phyloP scores from a whole-genome alignment of 495 filamentous ascomycete species.

The Hyaloscypha finlandica region DNA sequence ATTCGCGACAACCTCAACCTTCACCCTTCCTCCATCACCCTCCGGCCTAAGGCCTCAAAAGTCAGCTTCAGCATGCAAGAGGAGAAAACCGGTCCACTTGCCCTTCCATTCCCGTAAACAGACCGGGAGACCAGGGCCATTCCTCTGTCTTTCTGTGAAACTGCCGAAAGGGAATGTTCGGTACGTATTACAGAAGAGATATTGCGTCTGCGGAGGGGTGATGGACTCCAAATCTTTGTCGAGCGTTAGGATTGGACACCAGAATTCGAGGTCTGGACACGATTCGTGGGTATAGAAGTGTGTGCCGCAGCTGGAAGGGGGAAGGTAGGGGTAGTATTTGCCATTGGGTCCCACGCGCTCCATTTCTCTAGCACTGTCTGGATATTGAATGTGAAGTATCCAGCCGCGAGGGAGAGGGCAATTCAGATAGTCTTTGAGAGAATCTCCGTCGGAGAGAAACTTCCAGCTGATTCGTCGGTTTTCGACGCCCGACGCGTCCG shows the following conservation, averaged over 20 bases:
- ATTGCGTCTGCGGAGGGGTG: conserved; percentile 28
- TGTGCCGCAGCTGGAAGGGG: neutral
- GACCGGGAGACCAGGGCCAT: neutral
- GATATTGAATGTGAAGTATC: conserved; percentile 22
- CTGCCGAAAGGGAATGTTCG: conserved; percentile 11
- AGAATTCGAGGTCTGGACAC: conserved; percentile 27
- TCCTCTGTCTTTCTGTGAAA: neutral
- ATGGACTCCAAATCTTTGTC: neutral
- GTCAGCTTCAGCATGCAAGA: neutral
- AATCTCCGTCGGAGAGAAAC: conserved; percentile 22
- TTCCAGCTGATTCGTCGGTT: conserved; percentile 18
- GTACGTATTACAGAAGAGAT: conserved; percentile 33
- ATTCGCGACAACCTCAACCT: conserved; percentile 1
- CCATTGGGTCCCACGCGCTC: neutral
- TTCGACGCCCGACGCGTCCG: neutral
- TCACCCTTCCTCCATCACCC: neutral
- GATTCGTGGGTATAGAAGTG: conserved; percentile 20
- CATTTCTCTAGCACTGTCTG: neutral
- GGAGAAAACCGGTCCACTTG: neutral
- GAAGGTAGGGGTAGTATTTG: neutral
- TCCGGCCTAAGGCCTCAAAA: neutral
- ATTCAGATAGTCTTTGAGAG: conserved; percentile 18
- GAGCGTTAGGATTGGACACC: conserved; percentile 32
- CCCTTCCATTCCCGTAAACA: neutral
- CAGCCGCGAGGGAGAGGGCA: conserved; percentile 26